These are phyloP conservation scores for Sarocladium brachiariae DNA, from an alignment of 2,329 filamentous ascomycete species.

Conservation along the genomic window DNA sequence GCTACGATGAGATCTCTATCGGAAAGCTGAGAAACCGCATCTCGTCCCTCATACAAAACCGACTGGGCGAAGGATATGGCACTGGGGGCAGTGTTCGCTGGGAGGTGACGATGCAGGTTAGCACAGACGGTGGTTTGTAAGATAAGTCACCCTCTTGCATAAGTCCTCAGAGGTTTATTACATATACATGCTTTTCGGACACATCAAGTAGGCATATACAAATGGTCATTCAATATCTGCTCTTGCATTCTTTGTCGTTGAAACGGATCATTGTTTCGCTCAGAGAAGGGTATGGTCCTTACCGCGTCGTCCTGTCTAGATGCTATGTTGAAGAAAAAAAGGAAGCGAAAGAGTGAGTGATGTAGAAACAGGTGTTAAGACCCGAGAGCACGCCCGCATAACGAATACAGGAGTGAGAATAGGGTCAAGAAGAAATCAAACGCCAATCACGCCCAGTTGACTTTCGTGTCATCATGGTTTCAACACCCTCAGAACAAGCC, in stretches of 20 bases:
- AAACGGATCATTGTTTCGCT: neutral
- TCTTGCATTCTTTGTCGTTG: neutral
- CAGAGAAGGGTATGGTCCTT: conserved; percentile 1
- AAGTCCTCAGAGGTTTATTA: too few relatives aligned
- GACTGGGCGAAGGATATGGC: conserved; percentile 83
- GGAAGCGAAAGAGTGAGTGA: neutral
- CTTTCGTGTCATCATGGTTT: conserved; percentile 11
- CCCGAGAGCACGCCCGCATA: neutral
- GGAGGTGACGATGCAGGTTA: conserved; percentile 88
- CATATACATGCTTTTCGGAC: too few relatives aligned
- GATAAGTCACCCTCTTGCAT: too few relatives aligned
- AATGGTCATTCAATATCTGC: too few relatives aligned
- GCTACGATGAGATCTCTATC: conserved; percentile 63
- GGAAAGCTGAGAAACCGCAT: conserved; percentile 70
- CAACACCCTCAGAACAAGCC: conserved; percentile 35
- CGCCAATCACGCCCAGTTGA: conserved; percentile 4
- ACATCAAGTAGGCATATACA: too few relatives aligned
- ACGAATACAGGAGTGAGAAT: neutral
- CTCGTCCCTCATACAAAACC: conserved; percentile 71
- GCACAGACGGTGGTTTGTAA: conserved; percentile 21
- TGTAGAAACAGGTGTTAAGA: too few relatives aligned
- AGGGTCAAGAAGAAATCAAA: neutral
- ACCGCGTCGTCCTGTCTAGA: neutral
- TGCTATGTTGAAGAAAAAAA: neutral
- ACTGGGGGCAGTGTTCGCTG: conserved; percentile 71